Percentiles rank a stretch among this genome's conserved stretches.
Evolutionary conservation across 2,329 filamentous ascomycete species (phyloP).

Genomic region (Lithohypha guttulata): DNA sequence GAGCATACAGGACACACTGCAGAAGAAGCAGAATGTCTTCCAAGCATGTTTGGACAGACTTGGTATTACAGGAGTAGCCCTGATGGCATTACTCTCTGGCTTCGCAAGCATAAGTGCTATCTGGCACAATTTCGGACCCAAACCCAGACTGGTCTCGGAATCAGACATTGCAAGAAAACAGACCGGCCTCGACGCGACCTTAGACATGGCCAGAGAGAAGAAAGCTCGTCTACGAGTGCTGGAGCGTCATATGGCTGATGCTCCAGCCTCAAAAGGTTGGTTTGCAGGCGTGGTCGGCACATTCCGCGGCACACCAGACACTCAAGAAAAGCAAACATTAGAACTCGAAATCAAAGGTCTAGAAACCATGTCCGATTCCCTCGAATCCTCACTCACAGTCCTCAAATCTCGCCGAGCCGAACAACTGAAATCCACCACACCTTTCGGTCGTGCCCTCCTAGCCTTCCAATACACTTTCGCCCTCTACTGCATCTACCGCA

Average conservation of each 20-base stretch:
- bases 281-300: conserved; percentile 64
- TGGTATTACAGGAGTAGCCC: conserved; percentile 71
- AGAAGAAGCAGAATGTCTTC: conserved; percentile 34
- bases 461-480: conserved; percentile 60
- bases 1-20: conserved; percentile 29
- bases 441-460: conserved; percentile 53
- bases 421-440: conserved; percentile 57
- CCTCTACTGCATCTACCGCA: conserved; percentile 74
- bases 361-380: conserved; percentile 64
- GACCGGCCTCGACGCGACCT: conserved; percentile 64
- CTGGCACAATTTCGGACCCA: conserved; percentile 70
- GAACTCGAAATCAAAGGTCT: conserved; percentile 69
- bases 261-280: conserved; percentile 43
- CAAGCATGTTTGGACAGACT: conserved; percentile 54
- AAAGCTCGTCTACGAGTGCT: conserved; percentile 56
- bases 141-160: conserved; percentile 56
- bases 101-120: conserved; percentile 81
- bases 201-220: conserved; percentile 68
- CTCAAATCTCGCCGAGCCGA: conserved; percentile 54
- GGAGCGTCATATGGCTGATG: conserved; percentile 50
- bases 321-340: conserved; percentile 44
- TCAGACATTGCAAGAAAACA: conserved; percentile 66
- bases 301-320: conserved; percentile 44
- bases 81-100: conserved; percentile 80
- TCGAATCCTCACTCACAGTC: conserved; percentile 54